phyloP scores from a whole-genome alignment of 2,329 filamentous ascomycete species.

The Fusarium sp. region DNA sequence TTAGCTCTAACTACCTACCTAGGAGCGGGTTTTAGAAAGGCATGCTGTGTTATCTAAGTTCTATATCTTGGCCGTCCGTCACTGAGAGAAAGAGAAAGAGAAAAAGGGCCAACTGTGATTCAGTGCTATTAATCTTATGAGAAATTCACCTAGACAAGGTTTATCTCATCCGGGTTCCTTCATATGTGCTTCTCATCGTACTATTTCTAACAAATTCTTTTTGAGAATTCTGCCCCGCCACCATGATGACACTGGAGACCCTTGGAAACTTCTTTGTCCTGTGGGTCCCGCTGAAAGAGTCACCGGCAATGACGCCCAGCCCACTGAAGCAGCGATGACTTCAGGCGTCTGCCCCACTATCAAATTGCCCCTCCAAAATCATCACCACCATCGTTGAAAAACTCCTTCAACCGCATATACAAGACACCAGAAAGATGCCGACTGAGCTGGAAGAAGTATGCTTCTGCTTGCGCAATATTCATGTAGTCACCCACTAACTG shows the following conservation, averaged over 20 bases:
- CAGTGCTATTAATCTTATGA: neutral
- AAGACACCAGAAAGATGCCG: constrained; percentile 65
- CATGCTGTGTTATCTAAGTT: neutral
- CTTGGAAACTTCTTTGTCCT: constrained; percentile 38
- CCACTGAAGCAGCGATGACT: constrained; percentile 46
- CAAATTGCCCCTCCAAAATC: constrained; percentile 45
- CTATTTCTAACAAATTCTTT: neutral
- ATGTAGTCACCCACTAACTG: constrained; percentile 16
- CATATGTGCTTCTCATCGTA: neutral
- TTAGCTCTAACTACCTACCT: neutral
- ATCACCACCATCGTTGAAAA: constrained; percentile 38
- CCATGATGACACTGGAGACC: constrained; percentile 38
- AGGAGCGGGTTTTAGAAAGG: neutral
- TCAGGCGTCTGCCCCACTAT: constrained; percentile 44
- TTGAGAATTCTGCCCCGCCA: constrained; percentile 32
- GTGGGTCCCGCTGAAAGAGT: constrained; percentile 44
- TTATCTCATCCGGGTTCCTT: neutral
- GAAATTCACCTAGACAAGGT: neutral
- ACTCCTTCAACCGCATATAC: constrained; percentile 18
- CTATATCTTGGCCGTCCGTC: neutral
- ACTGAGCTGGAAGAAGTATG: constrained; percentile 81
- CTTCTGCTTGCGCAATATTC: accelerated
- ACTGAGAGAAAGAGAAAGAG: neutral
- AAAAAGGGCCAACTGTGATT: neutral
- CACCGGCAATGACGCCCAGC: constrained; percentile 35